phyloP scores from a whole-genome alignment of 208 protist species.

The Trypanosoma boissoni region DNA sequence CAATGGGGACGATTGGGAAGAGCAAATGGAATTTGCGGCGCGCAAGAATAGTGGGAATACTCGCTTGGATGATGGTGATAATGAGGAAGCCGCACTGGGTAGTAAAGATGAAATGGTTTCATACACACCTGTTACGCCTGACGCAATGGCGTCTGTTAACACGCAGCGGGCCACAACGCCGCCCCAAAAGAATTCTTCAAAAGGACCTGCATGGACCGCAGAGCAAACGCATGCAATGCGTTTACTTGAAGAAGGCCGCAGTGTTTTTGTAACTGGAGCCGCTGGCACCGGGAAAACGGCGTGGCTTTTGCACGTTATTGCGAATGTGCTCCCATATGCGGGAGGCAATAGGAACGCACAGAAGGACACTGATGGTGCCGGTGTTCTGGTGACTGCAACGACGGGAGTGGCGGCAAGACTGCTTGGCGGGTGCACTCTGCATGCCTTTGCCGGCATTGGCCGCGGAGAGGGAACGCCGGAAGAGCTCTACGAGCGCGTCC shows the following conservation, averaged over 20 bases:
- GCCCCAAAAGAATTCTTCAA: neutral
- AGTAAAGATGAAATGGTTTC: no score
- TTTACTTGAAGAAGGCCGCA: conserved; percentile 41
- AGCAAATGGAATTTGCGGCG: neutral
- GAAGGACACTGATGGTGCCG: neutral
- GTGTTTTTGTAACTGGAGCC: conserved; percentile 74
- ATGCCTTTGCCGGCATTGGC: conserved; percentile 51
- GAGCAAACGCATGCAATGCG: conserved; percentile 49
- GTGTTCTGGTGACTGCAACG: conserved; percentile 28
- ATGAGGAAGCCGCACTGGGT: no score
- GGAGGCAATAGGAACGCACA: no score
- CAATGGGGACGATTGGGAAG: neutral
- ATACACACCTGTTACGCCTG: no score
- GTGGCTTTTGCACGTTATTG: conserved; percentile 55
- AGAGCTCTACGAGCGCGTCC: conserved; percentile 21
- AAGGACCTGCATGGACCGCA: conserved; percentile 27
- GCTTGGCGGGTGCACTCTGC: conserved; percentile 37
- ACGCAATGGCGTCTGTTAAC: no score
- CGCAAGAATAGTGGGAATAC: neutral
- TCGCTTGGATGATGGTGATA: neutral
- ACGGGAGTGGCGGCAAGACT: conserved; percentile 36
- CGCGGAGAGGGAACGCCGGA: conserved; percentile 26
- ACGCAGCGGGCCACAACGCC: no score
- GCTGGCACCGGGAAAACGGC: conserved; percentile 84
- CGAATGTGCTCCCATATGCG: conserved; percentile 35